Conservation (phyloP, 2,329 filamentous ascomycete genomes). For the Ustilaginoidea virens region DNA sequence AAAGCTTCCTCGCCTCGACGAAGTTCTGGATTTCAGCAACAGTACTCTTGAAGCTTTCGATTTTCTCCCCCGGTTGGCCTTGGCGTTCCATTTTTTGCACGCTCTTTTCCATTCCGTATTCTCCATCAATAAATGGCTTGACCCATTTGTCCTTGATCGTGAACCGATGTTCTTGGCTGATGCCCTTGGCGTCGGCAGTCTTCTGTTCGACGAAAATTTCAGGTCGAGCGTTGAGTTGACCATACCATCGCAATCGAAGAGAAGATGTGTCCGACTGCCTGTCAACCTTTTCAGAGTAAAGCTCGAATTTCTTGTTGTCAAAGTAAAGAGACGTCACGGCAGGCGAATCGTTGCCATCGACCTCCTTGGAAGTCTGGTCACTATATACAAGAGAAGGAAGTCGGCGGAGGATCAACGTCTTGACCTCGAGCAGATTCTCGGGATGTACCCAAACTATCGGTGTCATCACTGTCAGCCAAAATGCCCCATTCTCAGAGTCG, state of each 20-base stretch:
- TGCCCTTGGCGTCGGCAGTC: slow-evolving; percentile 59
- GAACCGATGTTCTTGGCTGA: slow-evolving; percentile 66
- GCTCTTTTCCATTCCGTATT: slow-evolving; percentile 86
- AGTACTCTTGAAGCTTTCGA: slow-evolving; percentile 54
- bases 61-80: slow-evolving; percentile 48
- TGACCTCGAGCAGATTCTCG: slow-evolving; percentile 92
- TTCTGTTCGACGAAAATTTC: slow-evolving; percentile 86
- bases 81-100: slow-evolving; percentile 74
- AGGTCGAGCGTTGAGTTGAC: slow-evolving; percentile 61
- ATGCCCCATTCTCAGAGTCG: slow-evolving; percentile 1
- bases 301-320: slow-evolving; percentile 69
- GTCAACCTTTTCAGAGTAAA: slow-evolving; percentile 78
- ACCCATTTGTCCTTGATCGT: slow-evolving; percentile 90
- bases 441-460: slow-evolving; percentile 75
- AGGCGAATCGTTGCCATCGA: slow-evolving; percentile 70
- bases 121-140: slow-evolving; percentile 67
- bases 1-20: slow-evolving; percentile 59
- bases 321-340: slow-evolving; percentile 94
- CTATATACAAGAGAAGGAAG: slow-evolving; percentile 90
- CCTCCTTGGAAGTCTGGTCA: slow-evolving; percentile 66
- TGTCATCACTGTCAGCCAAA: slow-evolving; percentile 13
- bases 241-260: slow-evolving; percentile 81
- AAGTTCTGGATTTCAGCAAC: slow-evolving; percentile 68
- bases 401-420: slow-evolving; percentile 83
- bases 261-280: slow-evolving; percentile 63